These are phyloP conservation scores for Trichoderma cornu-damae DNA, from an alignment of 2,329 filamentous ascomycete genomes.

Conservation along the genomic window DNA sequence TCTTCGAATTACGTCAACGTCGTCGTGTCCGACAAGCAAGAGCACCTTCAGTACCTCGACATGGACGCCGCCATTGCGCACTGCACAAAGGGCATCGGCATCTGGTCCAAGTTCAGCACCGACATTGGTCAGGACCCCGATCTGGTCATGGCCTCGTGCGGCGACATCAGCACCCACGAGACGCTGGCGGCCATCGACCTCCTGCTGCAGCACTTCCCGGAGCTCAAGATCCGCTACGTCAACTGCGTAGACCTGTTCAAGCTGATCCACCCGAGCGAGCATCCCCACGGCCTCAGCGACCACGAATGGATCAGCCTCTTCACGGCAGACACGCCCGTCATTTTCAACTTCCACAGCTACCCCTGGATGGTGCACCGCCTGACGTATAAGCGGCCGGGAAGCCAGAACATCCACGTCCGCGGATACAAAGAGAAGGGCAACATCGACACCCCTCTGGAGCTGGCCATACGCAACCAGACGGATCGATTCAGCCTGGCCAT, in stretches of 20 bases:
- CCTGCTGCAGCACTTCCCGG: slow-evolving; percentile 64
- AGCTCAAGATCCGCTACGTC: slow-evolving; percentile 71
- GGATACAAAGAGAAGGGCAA: slow-evolving; percentile 82
- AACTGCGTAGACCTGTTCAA: slow-evolving; percentile 80
- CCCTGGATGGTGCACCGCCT: slow-evolving; percentile 74
- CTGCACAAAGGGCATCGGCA: slow-evolving; percentile 72
- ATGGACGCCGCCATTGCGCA: slow-evolving; percentile 70
- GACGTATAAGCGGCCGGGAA: slow-evolving; percentile 68
- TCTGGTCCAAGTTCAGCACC: slow-evolving; percentile 73
- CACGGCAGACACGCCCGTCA: slow-evolving; percentile 64
- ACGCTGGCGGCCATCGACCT: slow-evolving; percentile 69
- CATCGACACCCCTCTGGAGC: slow-evolving; percentile 73
- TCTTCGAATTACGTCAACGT: slow-evolving; percentile 77
- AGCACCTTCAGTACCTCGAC: slow-evolving; percentile 68
- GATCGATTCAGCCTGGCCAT: slow-evolving; percentile 75
- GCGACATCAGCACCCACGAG: slow-evolving; percentile 70
- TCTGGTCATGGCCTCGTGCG: slow-evolving; percentile 69
- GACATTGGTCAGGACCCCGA: slow-evolving; percentile 65
- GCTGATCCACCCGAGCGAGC: slow-evolving; percentile 63
- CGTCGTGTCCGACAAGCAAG: slow-evolving; percentile 73
- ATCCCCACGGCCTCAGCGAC: slow-evolving; percentile 67
- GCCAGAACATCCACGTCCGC: slow-evolving; percentile 64
- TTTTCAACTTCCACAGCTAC: slow-evolving; percentile 84
- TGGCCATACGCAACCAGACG: slow-evolving; percentile 72
- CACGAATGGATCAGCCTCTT: slow-evolving; percentile 64